A percentile compares a stretch with the other conserved stretches of the same genome.
Conservation (phyloP, 768 basidiomycete genomes). For the Ramaria rubella region DNA sequence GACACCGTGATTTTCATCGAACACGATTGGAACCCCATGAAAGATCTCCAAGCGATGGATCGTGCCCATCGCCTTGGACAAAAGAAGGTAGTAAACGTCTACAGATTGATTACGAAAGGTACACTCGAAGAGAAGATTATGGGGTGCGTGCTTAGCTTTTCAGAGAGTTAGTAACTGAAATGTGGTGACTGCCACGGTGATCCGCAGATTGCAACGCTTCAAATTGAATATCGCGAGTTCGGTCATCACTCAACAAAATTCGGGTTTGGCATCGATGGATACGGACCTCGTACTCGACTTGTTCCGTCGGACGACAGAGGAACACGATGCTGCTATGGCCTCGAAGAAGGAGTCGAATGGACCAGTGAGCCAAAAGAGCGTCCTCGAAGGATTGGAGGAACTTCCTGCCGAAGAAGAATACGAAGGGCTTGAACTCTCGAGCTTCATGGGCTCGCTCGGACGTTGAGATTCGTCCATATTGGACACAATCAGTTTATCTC, state of each 20-base stretch:
- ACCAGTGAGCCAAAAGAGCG: slow-evolving; percentile 68
- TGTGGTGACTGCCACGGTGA: background rate
- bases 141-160: slow-evolving; percentile 53
- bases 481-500: slow-evolving; percentile 14
- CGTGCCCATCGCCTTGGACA: slow-evolving; percentile 96
- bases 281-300: slow-evolving; percentile 95
- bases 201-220: slow-evolving; percentile 84
- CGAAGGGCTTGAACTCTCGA: slow-evolving; percentile 74
- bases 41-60: slow-evolving; percentile 99
- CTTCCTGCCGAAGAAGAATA: slow-evolving; percentile 92
- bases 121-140: slow-evolving; percentile 99
- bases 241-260: slow-evolving; percentile 95
- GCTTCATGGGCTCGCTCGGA: slow-evolving; percentile 82
- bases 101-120: slow-evolving; percentile 93
- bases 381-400: slow-evolving; percentile 86
- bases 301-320: slow-evolving; percentile 71
- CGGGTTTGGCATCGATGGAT: slow-evolving; percentile 91
- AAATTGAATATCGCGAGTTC: slow-evolving; percentile 97
- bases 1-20: slow-evolving; percentile 99
- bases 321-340: slow-evolving; percentile 60
- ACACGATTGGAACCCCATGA: slow-evolving; percentile 99
- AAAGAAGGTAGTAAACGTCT: slow-evolving; percentile 98
- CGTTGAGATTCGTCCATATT: slow-evolving; percentile 20
- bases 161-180: slow-evolving; percentile 7
- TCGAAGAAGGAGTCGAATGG: slow-evolving; percentile 51